phyloP scores from a whole-genome alignment of 2,329 filamentous ascomycete genomes.

The Penicillium sp. region DNA sequence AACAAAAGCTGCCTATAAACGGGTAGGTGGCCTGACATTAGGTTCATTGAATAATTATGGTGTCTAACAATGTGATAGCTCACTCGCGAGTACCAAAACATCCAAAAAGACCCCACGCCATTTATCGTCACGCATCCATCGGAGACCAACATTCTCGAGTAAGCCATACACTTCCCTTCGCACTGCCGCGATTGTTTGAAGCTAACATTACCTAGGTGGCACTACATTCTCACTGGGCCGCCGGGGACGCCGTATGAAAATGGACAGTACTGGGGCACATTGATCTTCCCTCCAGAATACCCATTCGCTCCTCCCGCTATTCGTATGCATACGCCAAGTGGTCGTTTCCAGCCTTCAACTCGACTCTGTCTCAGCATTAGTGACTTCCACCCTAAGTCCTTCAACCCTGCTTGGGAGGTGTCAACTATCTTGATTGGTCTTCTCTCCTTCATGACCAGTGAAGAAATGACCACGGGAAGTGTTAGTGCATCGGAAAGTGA shows the following conservation, averaged over 20 bases:
- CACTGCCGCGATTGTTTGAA: not conserved
- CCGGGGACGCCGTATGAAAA: slow-evolving; percentile 89
- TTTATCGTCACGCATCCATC: slow-evolving; percentile 88
- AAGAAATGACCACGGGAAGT: slow-evolving; percentile 96
- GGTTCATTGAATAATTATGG: not conserved
- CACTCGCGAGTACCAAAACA: slow-evolving; percentile 61
- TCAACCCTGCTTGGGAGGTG: slow-evolving; percentile 98
- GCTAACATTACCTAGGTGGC: slow-evolving; percentile 60
- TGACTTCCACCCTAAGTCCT: slow-evolving; percentile 96
- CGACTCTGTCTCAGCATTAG: slow-evolving; percentile 92
- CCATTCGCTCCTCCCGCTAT: slow-evolving; percentile 96
- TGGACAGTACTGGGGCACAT: slow-evolving; percentile 96
- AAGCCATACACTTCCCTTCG: slow-evolving; percentile 30
- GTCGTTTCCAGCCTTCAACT: slow-evolving; percentile 89
- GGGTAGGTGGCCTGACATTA: slow-evolving; percentile 48
- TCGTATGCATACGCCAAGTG: slow-evolving; percentile 96
- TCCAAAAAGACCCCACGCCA: slow-evolving; percentile 73
- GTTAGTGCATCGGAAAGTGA: slow-evolving; percentile 73
- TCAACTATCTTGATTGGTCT: slow-evolving; percentile 93
- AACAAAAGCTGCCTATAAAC: slow-evolving; percentile 68
- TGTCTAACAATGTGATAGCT: slow-evolving; percentile 41
- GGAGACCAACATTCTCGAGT: slow-evolving; percentile 88
- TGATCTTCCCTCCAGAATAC: slow-evolving; percentile 94
- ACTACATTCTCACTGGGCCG: slow-evolving; percentile 92
- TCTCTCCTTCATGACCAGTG: slow-evolving; percentile 95